Percentiles rank a stretch among this genome's conserved stretches.
These are phyloP conservation scores for Pseudocercospora crystallina DNA, from an alignment of 2,329 filamentous ascomycete genomes.

Conservation along the genomic window DNA sequence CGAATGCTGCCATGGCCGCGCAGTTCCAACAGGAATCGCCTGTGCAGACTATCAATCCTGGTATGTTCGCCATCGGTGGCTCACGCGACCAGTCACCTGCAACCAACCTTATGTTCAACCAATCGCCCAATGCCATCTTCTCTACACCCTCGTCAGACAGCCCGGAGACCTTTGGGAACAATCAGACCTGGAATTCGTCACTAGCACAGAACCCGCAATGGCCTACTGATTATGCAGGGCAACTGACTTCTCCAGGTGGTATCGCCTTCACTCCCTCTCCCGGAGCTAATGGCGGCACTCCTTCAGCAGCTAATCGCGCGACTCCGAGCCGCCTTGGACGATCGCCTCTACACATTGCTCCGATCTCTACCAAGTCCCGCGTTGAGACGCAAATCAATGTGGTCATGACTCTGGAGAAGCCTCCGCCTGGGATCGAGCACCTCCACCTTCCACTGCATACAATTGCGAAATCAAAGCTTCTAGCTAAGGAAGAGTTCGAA, in stretches of 20 bases:
- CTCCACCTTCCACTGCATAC: slow-evolving; percentile 85
- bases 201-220: slow-evolving; percentile 35
- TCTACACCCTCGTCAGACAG: slow-evolving; percentile 39
- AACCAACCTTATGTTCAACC: slow-evolving; percentile 32
- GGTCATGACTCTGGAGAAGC: slow-evolving; percentile 71
- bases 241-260: slow-evolving; percentile 34
- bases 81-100: slow-evolving; percentile 34
- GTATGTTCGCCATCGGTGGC: slow-evolving; percentile 32
- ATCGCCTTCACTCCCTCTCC: slow-evolving; percentile 38
- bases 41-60: slow-evolving; percentile 36
- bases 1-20: slow-evolving; percentile 17
- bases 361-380: slow-evolving; percentile 66
- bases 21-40: slow-evolving; percentile 32
- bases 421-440: slow-evolving; percentile 74
- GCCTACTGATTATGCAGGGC: slow-evolving; percentile 32
- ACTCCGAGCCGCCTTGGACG: slow-evolving; percentile 24
- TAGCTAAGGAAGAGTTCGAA: slow-evolving; percentile 70
- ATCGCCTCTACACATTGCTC: slow-evolving; percentile 37
- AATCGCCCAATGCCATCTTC: slow-evolving; percentile 37
- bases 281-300: slow-evolving; percentile 31
- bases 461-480: slow-evolving; percentile 89
- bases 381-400: slow-evolving; percentile 97
- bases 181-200: slow-evolving; percentile 28
- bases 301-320: slow-evolving; percentile 18
- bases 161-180: slow-evolving; percentile 33